Evolutionary conservation across 352 stramenopile genomes (phyloP), one percentile per base, ranked within the genome.

Genomic region (Phytophthora aleatoria): DNA sequence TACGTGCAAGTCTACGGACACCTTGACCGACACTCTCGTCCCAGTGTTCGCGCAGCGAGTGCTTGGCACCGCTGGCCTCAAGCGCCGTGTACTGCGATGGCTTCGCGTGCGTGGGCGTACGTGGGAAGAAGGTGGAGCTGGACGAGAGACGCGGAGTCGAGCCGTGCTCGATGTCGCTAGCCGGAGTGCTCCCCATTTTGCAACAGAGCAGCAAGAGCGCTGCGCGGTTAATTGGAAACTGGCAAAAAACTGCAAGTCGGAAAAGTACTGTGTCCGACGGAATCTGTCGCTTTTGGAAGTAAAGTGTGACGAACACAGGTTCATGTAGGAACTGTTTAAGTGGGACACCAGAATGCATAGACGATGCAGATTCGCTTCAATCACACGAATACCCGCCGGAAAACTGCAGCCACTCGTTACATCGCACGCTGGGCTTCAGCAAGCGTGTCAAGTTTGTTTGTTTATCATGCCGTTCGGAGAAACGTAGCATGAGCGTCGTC

Each of bases 11-110:
- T 26, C 69, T 44, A 36, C 56, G 56, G n/a, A 69, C n/a, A 26
- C 64, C 64, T 3, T 71, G 61, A 38, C 43, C 64, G 54, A 77
- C 57, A 63, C 69, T 76, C 45, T 73, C 69, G 56, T 77, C 47
- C 36, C 61, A 58, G 4, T 77, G 64, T 10, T 67, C 24, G 6
- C 50, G 43, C 8, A 71, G 42, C 12, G 69, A 67, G 42, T 58
- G 52, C n/a, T 52, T 68, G 20, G 20, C 54, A 41, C 41, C 51
- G 11, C 9, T 33, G 11, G 50, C 11, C 20, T 71, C 33, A 8
- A 76, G 59, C 1, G 64, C 35, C 30, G 45, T 73, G 51, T 76
- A 76, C 2, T 68, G 36, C 1, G 35, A 53, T 20, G 56, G 4
- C 20, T 66, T 71, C 16, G 39, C 41, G 36, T 53, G 6, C 5